Evolutionary conservation across 371 early-diverging fungal species (phyloP).

Genomic region (Circinella minor): DNA sequence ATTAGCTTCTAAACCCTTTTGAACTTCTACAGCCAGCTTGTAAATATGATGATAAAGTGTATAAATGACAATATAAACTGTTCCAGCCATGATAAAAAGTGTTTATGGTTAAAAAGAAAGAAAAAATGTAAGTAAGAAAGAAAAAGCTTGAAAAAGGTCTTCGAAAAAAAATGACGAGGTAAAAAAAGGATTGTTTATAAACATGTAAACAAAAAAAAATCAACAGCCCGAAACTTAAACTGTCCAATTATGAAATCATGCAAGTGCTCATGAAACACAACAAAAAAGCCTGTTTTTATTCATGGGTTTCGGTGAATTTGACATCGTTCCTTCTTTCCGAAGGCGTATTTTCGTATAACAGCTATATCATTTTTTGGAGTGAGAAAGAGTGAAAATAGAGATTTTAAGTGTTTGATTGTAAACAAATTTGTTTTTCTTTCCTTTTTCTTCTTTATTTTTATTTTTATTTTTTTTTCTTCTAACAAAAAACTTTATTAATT

Average conservation of each 20-base stretch:
- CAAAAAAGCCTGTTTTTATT: too few species aligned
- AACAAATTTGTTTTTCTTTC: neutral
- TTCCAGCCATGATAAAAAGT: slow-evolving; percentile 28
- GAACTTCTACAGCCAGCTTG: slow-evolving; percentile 69
- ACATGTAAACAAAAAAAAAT: neutral
- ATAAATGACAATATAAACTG: slow-evolving; percentile 69
- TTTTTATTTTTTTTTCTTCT: neutral
- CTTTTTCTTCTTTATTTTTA: neutral
- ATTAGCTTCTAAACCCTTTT: slow-evolving; percentile 62
- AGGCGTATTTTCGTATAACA: neutral
- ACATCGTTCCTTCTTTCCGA: too few species aligned
- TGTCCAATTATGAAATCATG: neutral
- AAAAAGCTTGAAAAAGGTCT: neutral
- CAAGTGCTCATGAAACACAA: too few species aligned
- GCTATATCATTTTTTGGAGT: too few species aligned
- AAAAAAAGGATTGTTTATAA: neutral
- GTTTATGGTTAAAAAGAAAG: too few species aligned
- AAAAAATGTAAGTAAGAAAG: slow-evolving; percentile 4
- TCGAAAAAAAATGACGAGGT: slow-evolving; percentile 1
- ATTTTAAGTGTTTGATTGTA: too few species aligned
- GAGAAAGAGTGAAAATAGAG: too few species aligned
- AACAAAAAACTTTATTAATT: too few species aligned
- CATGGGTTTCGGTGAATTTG: slow-evolving; percentile 7
- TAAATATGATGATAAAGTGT: slow-evolving; percentile 79
- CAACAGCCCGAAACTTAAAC: neutral